Evolutionary conservation across 371 early-diverging fungal genomes (phyloP), one percentile per base, ranked within the genome.

Genomic region (Circinella minor): DNA sequence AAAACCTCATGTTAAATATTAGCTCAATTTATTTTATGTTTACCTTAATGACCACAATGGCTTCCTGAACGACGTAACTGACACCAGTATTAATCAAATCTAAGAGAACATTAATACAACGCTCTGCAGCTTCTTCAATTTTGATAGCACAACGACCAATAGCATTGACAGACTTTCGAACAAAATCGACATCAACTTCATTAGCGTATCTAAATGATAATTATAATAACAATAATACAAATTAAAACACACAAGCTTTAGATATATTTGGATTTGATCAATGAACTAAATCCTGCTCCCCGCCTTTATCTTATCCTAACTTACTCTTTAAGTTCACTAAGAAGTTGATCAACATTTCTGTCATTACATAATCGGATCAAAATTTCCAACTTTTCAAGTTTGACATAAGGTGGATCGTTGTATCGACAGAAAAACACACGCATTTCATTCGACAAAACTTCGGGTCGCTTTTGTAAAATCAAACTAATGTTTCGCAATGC

Each of bases 331-430:
- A 98, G 80, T 82, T 98, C 98, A 65, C 90, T 84, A 69, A 98
- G 77, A 13, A 98, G 90, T 68, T 92, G 88, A 71, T 94, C 93
- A 10, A 94, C 86, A 71, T 94, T 96, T 49, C 82, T 75, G 43
- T 92, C 93, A 48, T 86, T 90, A 57, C 93, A 92, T 34, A 98
- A 80, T 62, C 92, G 85, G 68, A 95, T 90, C 80, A 98, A 88
- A 68, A 97, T 91, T 39, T 95, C 94, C 18, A 98, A 82, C 77
- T 98, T 98, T 47, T 95, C 95, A 60, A 95, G 80, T 75, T 98
- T 98, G 67, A 98, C 96, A 74, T 98, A 98, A 61, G 94, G 91
- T 10, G 98, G 98, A 79, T 98, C 98, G 78, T 96, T 96, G 86
- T 95, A 98, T 74, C 94, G 95, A 86, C 96, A 96, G 73, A 96